phyloP scores from a whole-genome alignment of 257 asterid species.

The Gentiana macrophylla region DNA sequence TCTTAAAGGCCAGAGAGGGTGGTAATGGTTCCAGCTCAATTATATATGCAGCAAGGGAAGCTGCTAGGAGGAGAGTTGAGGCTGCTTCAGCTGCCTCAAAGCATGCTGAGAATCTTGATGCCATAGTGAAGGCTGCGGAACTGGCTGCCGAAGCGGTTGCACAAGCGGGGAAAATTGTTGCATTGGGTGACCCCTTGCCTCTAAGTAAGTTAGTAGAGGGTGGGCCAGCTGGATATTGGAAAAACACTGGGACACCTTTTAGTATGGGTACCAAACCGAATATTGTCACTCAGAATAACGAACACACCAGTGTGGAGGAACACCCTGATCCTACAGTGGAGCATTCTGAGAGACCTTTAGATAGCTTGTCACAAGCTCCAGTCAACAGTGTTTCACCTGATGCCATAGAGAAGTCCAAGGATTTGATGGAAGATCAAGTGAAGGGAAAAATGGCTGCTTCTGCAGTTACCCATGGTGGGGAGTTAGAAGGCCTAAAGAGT shows the following conservation, averaged over 20 bases:
- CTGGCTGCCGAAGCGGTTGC: constrained; percentile 94
- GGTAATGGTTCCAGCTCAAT: constrained; percentile 42
- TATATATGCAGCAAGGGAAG: constrained; percentile 83
- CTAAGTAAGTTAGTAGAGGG: constrained; percentile 53
- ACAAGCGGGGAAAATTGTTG: constrained; percentile 80
- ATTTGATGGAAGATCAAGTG: constrained; percentile 18
- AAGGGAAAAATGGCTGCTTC: constrained; percentile 22
- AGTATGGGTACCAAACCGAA: constrained; percentile 30
- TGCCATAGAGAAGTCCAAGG: constrained; percentile 26
- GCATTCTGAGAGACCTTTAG: constrained; percentile 24
- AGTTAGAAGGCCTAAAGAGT: constrained; percentile 29
- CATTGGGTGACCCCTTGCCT: constrained; percentile 77
- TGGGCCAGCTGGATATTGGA: constrained; percentile 73
- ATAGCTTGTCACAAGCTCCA: constrained; percentile 22
- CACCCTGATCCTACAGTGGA: constrained; percentile 21
- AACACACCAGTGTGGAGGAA: constrained; percentile 21
- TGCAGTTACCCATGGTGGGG: constrained; percentile 24
- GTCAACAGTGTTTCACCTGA: constrained; percentile 18
- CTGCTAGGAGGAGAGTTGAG: constrained; percentile 80
- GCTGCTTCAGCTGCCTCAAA: constrained; percentile 95
- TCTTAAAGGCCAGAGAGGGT: constrained; percentile 39
- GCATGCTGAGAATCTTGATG: constrained; percentile 87
- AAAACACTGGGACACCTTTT: constrained; percentile 22
- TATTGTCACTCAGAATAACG: constrained; percentile 20
- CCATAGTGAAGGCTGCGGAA: constrained; percentile 90